Evolutionary conservation across 1,139 yeast species (phyloP).

Genomic region (Kodamaea derodonti): DNA sequence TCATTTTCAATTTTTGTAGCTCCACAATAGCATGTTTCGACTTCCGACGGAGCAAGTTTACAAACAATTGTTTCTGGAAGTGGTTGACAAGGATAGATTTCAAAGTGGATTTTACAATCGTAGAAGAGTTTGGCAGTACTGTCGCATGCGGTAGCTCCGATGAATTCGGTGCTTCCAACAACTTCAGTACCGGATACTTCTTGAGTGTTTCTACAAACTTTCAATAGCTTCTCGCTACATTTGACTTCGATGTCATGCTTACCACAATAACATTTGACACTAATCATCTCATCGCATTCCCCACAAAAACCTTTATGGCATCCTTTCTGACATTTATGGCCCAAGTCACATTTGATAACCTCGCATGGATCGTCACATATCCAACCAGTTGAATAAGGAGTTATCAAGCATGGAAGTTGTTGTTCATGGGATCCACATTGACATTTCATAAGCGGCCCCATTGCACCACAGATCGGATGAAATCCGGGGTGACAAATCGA

Average conservation of each 20-base stretch:
- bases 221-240: slow-evolving; percentile 47
- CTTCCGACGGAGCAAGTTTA: slow-evolving; percentile 55
- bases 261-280: slow-evolving; percentile 74
- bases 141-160: slow-evolving; percentile 60
- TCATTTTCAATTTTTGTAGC: slow-evolving; percentile 25
- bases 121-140: slow-evolving; percentile 46
- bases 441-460: slow-evolving; percentile 69
- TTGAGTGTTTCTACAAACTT: slow-evolving; percentile 16
- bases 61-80: slow-evolving; percentile 46
- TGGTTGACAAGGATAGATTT: slow-evolving; percentile 58
- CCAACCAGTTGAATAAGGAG: slow-evolving; percentile 70
- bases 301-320: slow-evolving; percentile 87
- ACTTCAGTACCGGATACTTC: slow-evolving; percentile 25
- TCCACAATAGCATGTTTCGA: slow-evolving; percentile 79
- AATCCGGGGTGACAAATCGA: slow-evolving; percentile 86
- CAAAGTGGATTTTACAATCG: slow-evolving; percentile 68
- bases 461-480: slow-evolving; percentile 76
- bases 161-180: slow-evolving; percentile 20
- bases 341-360: slow-evolving; percentile 55
- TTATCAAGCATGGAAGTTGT: slow-evolving; percentile 70
- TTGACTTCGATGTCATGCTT: slow-evolving; percentile 36
- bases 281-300: slow-evolving; percentile 42
- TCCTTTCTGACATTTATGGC: slow-evolving; percentile 43
- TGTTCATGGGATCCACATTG: slow-evolving; percentile 66
- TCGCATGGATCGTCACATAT: slow-evolving; percentile 61